Percentiles rank a stretch among this genome's conserved stretches.
Evolutionary conservation across 2,329 filamentous ascomycete genomes (phyloP).

Genomic region (Simplicillium aogashimaense): DNA sequence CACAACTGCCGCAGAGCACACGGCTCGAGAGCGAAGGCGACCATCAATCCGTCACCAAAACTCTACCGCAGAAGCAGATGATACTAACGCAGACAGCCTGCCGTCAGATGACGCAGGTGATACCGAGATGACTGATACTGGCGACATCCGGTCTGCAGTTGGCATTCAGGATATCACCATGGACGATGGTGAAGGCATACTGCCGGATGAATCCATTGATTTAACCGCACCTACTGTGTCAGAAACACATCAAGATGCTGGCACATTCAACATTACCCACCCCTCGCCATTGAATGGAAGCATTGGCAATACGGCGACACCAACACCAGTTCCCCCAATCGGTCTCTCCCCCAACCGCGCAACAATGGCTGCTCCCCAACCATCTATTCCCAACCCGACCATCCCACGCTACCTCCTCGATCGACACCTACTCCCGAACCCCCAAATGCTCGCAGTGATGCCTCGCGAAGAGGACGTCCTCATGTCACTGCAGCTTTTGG

Average conservation of each 20-base stretch:
- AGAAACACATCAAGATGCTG: constrained; percentile 68
- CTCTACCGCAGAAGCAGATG: constrained; percentile 83
- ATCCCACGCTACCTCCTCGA: constrained; percentile 75
- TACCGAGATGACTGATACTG: constrained; percentile 68
- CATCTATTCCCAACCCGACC: constrained; percentile 59
- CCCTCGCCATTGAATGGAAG: constrained; percentile 76
- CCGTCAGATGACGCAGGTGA: constrained; percentile 69
- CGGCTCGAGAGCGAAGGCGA: constrained; percentile 52
- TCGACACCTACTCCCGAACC: constrained; percentile 56
- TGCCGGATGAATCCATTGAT: constrained; percentile 65
- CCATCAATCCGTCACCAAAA: constrained; percentile 85
- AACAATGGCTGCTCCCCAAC: constrained; percentile 61
- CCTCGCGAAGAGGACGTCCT: constrained; percentile 94
- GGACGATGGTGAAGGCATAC: constrained; percentile 70
- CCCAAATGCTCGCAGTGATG: constrained; percentile 78
- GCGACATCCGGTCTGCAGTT: constrained; percentile 71
- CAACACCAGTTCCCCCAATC: constrained; percentile 55
- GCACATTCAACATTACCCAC: constrained; percentile 91
- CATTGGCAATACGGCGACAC: constrained; percentile 62
- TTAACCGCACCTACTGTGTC: constrained; percentile 71
- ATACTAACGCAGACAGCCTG: constrained; percentile 74
- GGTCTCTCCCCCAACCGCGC: constrained; percentile 67
- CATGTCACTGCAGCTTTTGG: constrained; percentile 93
- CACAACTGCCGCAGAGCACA: constrained; percentile 40
- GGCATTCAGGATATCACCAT: constrained; percentile 75